Evolutionary conservation across 2,329 filamentous ascomycete species (phyloP).

Genomic region (Pseudocercospora fuligena): DNA sequence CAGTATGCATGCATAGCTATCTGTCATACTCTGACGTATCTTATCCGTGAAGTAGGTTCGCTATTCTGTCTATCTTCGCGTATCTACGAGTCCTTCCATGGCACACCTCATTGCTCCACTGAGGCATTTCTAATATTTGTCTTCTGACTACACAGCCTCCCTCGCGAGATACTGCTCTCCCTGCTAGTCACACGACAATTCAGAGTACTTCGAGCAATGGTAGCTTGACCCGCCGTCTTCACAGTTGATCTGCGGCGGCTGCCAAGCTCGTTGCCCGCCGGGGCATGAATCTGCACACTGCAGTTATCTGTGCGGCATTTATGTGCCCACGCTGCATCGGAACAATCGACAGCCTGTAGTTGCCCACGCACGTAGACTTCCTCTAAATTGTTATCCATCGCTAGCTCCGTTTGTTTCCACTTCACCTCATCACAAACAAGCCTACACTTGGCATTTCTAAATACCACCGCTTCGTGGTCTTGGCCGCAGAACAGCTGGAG

Average conservation of each 20-base stretch:
- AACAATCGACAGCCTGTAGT: conserved; percentile 11
- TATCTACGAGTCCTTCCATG: conserved; percentile 1
- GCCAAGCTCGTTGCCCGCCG: not conserved
- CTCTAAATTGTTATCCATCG: not conserved
- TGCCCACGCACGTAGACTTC: conserved; percentile 8
- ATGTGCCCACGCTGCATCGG: conserved; percentile 4
- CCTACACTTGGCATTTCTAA: conserved; percentile 16
- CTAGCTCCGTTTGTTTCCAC: conserved; percentile 20
- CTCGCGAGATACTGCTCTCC: not conserved
- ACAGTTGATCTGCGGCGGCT: conserved; percentile 11
- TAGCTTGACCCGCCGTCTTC: conserved; percentile 11
- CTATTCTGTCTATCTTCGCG: not conserved
- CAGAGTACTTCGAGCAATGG: not conserved
- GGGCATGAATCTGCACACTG: not conserved
- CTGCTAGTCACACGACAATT: conserved; percentile 15
- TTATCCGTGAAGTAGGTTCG: not conserved
- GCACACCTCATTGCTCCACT: conserved; percentile 15
- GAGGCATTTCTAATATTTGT: conserved; percentile 21
- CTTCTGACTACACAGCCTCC: conserved; percentile 15
- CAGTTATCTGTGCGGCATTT: not conserved
- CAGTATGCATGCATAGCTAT: not conserved
- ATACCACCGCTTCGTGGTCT: conserved; percentile 15
- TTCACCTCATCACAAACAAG: conserved; percentile 19
- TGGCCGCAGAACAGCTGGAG: conserved; percentile 23
- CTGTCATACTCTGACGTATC: conserved; percentile 1